phyloP scores from a whole-genome alignment of 2,329 filamentous ascomycete species.

The Exophiala sp. region DNA sequence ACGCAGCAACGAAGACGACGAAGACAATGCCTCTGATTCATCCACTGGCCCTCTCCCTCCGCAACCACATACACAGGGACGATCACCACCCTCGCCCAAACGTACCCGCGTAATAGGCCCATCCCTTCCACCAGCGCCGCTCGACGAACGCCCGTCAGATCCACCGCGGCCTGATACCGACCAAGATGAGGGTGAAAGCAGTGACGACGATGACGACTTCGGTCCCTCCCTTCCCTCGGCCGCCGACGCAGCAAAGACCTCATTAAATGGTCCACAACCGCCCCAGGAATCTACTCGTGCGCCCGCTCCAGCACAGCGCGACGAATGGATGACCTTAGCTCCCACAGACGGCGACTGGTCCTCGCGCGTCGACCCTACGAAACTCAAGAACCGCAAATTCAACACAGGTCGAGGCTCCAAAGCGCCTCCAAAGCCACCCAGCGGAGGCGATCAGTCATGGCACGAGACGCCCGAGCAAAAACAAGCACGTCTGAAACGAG shows the following conservation, averaged over 20 bases:
- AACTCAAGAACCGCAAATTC: constrained; percentile 78
- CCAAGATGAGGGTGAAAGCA: constrained; percentile 32
- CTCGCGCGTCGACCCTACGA: constrained; percentile 74
- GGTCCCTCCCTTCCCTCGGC: constrained; percentile 40
- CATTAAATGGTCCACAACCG: constrained; percentile 26
- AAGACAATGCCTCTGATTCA: constrained; percentile 17
- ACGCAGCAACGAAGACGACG: constrained; percentile 32
- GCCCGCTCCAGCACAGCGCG: constrained; percentile 55
- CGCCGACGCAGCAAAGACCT: constrained; percentile 23
- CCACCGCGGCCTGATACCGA: constrained; percentile 33
- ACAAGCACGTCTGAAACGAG: constrained; percentile 71
- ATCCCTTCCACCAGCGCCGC: constrained; percentile 50
- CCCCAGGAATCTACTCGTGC: constrained; percentile 34
- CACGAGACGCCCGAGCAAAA: constrained; percentile 90
- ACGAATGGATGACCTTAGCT: constrained; percentile 80
- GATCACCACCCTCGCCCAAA: constrained; percentile 37
- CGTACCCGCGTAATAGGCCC: constrained; percentile 54
- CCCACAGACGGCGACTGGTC: constrained; percentile 54
- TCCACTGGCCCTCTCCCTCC: constrained; percentile 19
- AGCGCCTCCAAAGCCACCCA: constrained; percentile 37
- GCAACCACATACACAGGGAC: constrained; percentile 10
- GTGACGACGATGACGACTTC: constrained; percentile 43
- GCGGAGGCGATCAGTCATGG: constrained; percentile 63
- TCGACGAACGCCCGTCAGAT: constrained; percentile 44
- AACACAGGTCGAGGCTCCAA: constrained; percentile 63